Conservation (phyloP, 2,329 filamentous ascomycete species). For the Phialophora verrucosa region DNA sequence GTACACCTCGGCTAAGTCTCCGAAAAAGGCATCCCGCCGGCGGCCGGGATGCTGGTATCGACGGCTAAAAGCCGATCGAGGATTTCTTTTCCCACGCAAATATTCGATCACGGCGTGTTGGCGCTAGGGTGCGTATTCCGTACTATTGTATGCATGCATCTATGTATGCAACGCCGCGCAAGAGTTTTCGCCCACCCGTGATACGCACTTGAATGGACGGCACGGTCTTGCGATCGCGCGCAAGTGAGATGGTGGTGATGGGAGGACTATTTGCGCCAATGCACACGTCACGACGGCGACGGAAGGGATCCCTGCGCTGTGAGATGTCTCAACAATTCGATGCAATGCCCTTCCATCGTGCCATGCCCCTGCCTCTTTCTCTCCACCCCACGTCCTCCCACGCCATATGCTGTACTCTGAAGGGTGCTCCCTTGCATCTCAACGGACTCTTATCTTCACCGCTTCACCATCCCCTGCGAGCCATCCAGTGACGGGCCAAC, state of each 20-base stretch:
- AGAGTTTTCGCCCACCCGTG: background rate
- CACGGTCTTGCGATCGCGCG: background rate
- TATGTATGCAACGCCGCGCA: background rate
- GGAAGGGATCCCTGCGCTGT: background rate
- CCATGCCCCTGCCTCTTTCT: background rate
- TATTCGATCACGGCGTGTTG: background rate
- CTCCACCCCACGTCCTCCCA: background rate
- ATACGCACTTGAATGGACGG: background rate
- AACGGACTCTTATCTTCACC: background rate
- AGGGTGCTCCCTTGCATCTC: background rate
- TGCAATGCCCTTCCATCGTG: too few species aligned
- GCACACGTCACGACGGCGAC: background rate
- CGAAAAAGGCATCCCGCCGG: background rate
- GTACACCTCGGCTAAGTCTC: background rate
- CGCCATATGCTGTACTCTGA: background rate
- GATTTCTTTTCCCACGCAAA: background rate
- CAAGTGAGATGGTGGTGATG: background rate
- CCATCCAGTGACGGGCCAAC: background rate
- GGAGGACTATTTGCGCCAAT: background rate
- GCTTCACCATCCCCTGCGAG: background rate
- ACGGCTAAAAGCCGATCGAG: background rate
- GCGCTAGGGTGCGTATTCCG: background rate
- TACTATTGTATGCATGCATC: background rate
- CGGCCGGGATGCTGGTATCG: background rate
- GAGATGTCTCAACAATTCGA: background rate